Evolutionary conservation across 768 basidiomycete species (phyloP), one percentile per base, ranked within the genome.

Genomic region (Auricularia cornea): DNA sequence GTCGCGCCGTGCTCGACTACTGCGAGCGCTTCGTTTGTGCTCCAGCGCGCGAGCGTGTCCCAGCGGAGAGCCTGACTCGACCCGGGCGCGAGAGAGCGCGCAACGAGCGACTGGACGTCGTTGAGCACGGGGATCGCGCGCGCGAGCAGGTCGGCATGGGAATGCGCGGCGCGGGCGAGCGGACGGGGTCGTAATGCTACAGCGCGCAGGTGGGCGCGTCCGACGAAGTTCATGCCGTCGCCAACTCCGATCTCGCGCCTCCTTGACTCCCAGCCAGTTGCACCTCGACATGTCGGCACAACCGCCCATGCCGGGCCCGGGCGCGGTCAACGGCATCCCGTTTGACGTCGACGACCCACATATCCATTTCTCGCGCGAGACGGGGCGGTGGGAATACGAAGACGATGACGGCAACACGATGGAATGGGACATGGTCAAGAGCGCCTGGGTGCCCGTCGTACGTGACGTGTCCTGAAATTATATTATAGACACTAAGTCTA

Each of bases 321-420:
- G 35, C 10, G 8, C 35, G 35, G 35, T 38, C 10, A 38, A 48
- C 44, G 44, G 44, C 12, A 23, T 48, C 12, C 44, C 44, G 44
- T 57, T 57, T 26, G 54, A 57, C 54, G 54, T 57, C 16, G 54
- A 57, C 54, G 94, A 97, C 76, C 89, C 89, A 64, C 85, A 88
- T 65, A 83, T 94, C 14, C 88, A 93, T 75, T 92, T 89, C 72
- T 88, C 89, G 60, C 88, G 82, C 69, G 79, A 80, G 48, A 78
- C 85, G 3, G 83, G 83, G 60, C 88, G 91, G 69, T 98, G 93
- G 92, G 85, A 87, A 65, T 86, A 88, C 71, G 96, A 99, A 73
- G 85, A 92, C 70, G 90, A 91, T 59, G 90, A 94, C 68, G 94
- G 92, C 20, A 75, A 81, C n/a, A 95, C 97, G 73, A 81, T 92